Evolutionary conservation across 2,329 filamentous ascomycete genomes (phyloP).

Genomic region (Aspergillus tanneri): DNA sequence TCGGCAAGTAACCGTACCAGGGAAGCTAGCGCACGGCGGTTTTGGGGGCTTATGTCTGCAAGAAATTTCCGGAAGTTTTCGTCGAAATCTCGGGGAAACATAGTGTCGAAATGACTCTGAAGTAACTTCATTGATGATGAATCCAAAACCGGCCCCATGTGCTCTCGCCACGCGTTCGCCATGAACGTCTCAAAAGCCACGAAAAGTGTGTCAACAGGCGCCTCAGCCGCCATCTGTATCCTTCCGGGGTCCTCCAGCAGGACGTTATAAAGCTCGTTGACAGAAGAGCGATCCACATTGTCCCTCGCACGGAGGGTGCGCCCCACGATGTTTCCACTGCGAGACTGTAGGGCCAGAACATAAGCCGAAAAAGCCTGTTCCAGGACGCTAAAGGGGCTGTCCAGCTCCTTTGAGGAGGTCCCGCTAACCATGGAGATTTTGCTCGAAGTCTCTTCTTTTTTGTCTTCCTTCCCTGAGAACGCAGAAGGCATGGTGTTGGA

Average conservation of each 20-base stretch:
- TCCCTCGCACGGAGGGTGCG: constrained; percentile 69
- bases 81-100: constrained; percentile 51
- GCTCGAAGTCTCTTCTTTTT: constrained; percentile 38
- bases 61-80: constrained; percentile 57
- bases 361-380: constrained; percentile 86
- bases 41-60: constrained; percentile 56
- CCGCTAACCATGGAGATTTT: constrained; percentile 56
- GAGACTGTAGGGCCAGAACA: constrained; percentile 74
- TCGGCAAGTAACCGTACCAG: constrained; percentile 85
- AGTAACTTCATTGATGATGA: constrained; percentile 68
- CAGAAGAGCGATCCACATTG: constrained; percentile 70
- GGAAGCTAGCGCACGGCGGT: constrained; percentile 73
- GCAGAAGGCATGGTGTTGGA: constrained; percentile 45
- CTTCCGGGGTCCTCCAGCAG: constrained; percentile 81
- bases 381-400: constrained; percentile 68
- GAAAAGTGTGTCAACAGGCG: constrained; percentile 80
- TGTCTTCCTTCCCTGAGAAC: constrained; percentile 48
- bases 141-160: constrained; percentile 81
- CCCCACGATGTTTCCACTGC: constrained; percentile 83
- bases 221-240: constrained; percentile 70
- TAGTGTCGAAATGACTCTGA: constrained; percentile 54
- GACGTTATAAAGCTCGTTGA: constrained; percentile 88
- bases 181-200: constrained; percentile 93
- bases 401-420: constrained; percentile 48
- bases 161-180: constrained; percentile 80